These are phyloP conservation scores for Hortiboletus flavorubellus DNA, from an alignment of 768 basidiomycete species.

Conservation along the genomic window DNA sequence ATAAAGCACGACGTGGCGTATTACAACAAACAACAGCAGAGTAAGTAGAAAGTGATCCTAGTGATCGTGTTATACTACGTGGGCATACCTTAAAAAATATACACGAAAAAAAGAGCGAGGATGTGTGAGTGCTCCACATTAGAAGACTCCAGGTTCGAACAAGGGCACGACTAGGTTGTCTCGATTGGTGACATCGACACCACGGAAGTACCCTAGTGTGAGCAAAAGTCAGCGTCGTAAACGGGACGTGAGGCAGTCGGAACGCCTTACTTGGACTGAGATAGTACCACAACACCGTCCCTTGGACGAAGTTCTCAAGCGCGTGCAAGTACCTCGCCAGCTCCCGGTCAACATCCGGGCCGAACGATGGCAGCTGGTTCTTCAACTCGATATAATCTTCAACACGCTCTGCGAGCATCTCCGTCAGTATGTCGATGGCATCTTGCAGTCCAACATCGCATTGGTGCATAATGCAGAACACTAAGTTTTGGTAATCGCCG, in stretches of 20 bases:
- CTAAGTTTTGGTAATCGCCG: conserved; percentile 39
- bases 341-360: conserved; percentile 33
- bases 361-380: conserved; percentile 34
- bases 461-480: conserved; percentile 39
- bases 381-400: conserved; percentile 33
- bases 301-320: conserved; percentile 38
- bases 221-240: conserved; percentile 10
- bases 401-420: conserved; percentile 35
- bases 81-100: conserved; percentile 23
- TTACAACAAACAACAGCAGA: conserved; percentile 13
- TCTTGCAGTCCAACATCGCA: conserved; percentile 31
- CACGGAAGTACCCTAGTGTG: conserved; percentile 31
- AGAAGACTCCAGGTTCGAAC: conserved; percentile 27
- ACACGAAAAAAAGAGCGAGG: conserved; percentile 1
- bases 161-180: conserved; percentile 28
- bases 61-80: conserved; percentile 12
- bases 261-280: conserved; percentile 35
- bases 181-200: conserved; percentile 32
- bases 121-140: background rate
- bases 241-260: background rate
- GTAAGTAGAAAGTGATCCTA: conserved; percentile 5
- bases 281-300: conserved; percentile 40
- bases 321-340: conserved; percentile 33
- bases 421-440: conserved; percentile 36
- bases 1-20: conserved; percentile 5